Conservation (phyloP, 345 rosid species). For the Linum lewisii region DNA sequence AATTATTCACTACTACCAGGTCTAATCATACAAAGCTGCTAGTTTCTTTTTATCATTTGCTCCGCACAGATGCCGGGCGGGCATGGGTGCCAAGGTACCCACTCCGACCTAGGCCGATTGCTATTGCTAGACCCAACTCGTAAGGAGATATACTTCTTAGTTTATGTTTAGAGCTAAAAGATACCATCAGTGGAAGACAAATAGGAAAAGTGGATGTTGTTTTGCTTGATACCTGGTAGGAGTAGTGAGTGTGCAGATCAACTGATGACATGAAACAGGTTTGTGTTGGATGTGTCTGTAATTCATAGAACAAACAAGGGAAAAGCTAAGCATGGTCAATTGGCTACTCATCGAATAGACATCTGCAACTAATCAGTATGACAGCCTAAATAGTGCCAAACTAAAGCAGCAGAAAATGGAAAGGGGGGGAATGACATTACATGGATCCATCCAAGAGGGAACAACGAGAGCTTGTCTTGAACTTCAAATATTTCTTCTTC, state of each 20-base stretch:
- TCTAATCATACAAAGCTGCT: too few relatives aligned
- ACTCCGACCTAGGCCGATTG: too few relatives aligned
- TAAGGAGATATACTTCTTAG: too few relatives aligned
- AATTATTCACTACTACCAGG: too few relatives aligned
- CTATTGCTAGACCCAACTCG: too few relatives aligned
- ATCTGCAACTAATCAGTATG: too few relatives aligned
- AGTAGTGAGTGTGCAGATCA: slow-evolving; percentile 97
- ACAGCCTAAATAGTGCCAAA: too few relatives aligned
- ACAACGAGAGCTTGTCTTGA: slow-evolving; percentile 74
- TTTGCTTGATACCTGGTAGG: slow-evolving; percentile 58
- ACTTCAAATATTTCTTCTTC: slow-evolving; percentile 96
- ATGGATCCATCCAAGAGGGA: slow-evolving; percentile 96
- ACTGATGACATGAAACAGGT: slow-evolving; percentile 99
- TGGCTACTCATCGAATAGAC: background rate
- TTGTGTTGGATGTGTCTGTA: slow-evolving; percentile 95
- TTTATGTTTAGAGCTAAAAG: too few relatives aligned
- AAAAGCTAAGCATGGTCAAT: background rate
- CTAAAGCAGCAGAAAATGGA: background rate
- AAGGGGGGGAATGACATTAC: slow-evolving; percentile 20
- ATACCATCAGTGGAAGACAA: background rate
- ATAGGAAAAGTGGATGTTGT: background rate
- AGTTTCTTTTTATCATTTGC: too few relatives aligned
- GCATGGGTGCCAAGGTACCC: too few relatives aligned
- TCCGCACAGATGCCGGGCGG: too few relatives aligned
- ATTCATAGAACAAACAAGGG: slow-evolving; percentile 16